These are phyloP conservation scores for Dioszegia aurantiaca DNA, from an alignment of 768 basidiomycete genomes.

Conservation along the genomic window DNA sequence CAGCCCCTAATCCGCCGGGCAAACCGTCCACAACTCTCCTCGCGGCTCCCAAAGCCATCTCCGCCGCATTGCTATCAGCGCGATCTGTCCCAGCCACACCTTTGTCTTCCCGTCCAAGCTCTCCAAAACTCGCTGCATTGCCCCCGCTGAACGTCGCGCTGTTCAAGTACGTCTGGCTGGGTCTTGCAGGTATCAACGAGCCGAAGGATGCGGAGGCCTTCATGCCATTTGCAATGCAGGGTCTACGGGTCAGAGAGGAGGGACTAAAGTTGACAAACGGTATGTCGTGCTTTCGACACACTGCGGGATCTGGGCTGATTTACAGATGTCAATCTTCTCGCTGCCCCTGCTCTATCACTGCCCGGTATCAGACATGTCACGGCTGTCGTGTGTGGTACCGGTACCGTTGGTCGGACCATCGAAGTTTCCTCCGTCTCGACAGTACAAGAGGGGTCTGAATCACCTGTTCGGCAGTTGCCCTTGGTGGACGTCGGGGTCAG, in stretches of 20 bases:
- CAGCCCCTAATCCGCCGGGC: background rate
- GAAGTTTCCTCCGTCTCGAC: slow-evolving; percentile 14
- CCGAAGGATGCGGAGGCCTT: slow-evolving; percentile 30
- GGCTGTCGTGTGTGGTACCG: slow-evolving; percentile 48
- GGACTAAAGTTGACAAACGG: slow-evolving; percentile 46
- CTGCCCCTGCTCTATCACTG: slow-evolving; percentile 32
- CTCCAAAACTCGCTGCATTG: slow-evolving; percentile 5
- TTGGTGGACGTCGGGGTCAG: slow-evolving; percentile 33
- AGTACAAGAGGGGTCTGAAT: background rate
- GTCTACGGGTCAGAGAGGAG: slow-evolving; percentile 19
- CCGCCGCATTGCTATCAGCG: background rate
- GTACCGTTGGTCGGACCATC: slow-evolving; percentile 41
- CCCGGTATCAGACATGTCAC: slow-evolving; percentile 34
- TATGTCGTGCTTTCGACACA: slow-evolving; percentile 15
- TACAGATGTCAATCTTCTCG: slow-evolving; percentile 49
- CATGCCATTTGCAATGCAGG: slow-evolving; percentile 19
- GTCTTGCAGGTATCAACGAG: slow-evolving; percentile 37
- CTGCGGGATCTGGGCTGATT: background rate
- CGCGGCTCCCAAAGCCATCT: background rate
- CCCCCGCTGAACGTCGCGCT: slow-evolving; percentile 23
- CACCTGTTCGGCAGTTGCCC: slow-evolving; percentile 12
- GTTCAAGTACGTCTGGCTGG: slow-evolving; percentile 47
- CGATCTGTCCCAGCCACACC: slow-evolving; percentile 13
- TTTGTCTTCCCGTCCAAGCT: slow-evolving; percentile 11
- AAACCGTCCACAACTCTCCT: background rate